A percentile compares a stretch with the other conserved stretches of the same genome.
phyloP scores from a whole-genome alignment of 176 grass and related monocot species.

The Juncus effusus region DNA sequence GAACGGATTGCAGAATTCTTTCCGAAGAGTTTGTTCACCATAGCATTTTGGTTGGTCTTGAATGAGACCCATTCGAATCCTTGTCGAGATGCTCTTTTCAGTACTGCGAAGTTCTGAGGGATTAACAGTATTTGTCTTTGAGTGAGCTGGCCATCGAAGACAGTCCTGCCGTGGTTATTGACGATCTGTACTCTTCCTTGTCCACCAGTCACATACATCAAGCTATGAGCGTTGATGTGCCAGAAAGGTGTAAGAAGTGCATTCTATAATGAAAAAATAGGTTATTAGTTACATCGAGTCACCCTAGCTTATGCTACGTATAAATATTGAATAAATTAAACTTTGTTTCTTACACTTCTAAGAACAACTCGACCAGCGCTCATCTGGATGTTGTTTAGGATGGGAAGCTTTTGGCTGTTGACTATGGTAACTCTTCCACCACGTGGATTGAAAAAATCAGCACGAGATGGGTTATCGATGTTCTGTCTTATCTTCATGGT shows the following conservation, averaged over 20 bases:
- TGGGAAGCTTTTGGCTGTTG: slow-evolving; percentile 37
- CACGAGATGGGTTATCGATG: slow-evolving; percentile 27
- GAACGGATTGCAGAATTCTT: slow-evolving; percentile 26
- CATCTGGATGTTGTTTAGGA: slow-evolving; percentile 34
- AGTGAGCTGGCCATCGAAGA: slow-evolving; percentile 29
- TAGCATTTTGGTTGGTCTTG: slow-evolving; percentile 31
- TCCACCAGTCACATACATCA: slow-evolving; percentile 36
- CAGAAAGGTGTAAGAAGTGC: slow-evolving; percentile 8
- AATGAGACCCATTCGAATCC: slow-evolving; percentile 23
- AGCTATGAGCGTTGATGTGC: slow-evolving; percentile 41
- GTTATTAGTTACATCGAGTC: neutral
- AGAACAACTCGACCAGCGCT: slow-evolving; percentile 35
- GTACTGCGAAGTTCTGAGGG: slow-evolving; percentile 26
- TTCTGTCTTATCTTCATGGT: slow-evolving; percentile 26
- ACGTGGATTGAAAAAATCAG: slow-evolving; percentile 36
- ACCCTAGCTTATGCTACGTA: neutral
- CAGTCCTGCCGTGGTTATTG: neutral
- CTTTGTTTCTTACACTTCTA: slow-evolving; percentile 8
- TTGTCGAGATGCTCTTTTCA: slow-evolving; percentile 16
- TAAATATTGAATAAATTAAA: neutral
- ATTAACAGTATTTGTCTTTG: slow-evolving; percentile 31
- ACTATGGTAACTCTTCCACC: slow-evolving; percentile 25
- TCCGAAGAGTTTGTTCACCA: slow-evolving; percentile 12
- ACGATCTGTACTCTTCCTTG: slow-evolving; percentile 17
- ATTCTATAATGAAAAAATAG: slow-evolving; percentile 17